phyloP scores from a whole-genome alignment of 2,329 filamentous ascomycete genomes.

The Sclerotinia trifoliorum region DNA sequence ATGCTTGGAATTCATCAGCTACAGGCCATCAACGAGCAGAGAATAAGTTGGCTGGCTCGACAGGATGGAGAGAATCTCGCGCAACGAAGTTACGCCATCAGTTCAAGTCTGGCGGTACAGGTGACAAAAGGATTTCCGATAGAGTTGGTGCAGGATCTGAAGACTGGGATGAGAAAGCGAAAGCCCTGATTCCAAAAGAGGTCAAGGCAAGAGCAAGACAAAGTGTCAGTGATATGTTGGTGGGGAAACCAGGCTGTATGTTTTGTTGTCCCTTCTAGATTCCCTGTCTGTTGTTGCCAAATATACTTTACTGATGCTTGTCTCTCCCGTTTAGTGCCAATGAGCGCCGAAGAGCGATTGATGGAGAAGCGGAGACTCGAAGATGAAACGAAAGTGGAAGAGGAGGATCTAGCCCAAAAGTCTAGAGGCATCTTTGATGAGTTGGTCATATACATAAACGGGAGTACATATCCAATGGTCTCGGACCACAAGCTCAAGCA shows the following conservation, averaged over 20 bases:
- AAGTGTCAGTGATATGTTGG: slow-evolving; percentile 56
- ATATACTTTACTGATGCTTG: slow-evolving; percentile 21
- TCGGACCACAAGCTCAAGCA: slow-evolving; percentile 86
- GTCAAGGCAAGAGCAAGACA: slow-evolving; percentile 34
- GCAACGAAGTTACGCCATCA: slow-evolving; percentile 68
- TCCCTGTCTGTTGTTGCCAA: slow-evolving; percentile 18
- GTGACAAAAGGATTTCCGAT: slow-evolving; percentile 61
- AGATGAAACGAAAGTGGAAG: slow-evolving; percentile 51
- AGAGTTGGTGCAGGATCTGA: slow-evolving; percentile 63
- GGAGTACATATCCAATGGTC: slow-evolving; percentile 75
- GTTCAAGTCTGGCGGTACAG: slow-evolving; percentile 57
- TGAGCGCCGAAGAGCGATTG: slow-evolving; percentile 29
- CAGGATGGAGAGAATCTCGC: slow-evolving; percentile 70
- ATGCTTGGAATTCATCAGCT: slow-evolving; percentile 71
- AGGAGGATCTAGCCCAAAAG: slow-evolving; percentile 31
- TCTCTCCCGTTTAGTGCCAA: slow-evolving; percentile 38
- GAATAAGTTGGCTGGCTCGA: slow-evolving; percentile 58
- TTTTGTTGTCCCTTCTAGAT: slow-evolving; percentile 19
- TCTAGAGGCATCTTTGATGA: slow-evolving; percentile 60
- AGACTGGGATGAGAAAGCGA: slow-evolving; percentile 50
- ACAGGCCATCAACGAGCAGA: slow-evolving; percentile 79
- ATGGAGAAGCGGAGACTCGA: slow-evolving; percentile 45
- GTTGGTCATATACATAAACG: slow-evolving; percentile 81
- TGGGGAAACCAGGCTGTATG: slow-evolving; percentile 17
- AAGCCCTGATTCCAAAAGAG: slow-evolving; percentile 47